Conservation (phyloP, 805 yeast species). For the Candida tammaniensis region DNA sequence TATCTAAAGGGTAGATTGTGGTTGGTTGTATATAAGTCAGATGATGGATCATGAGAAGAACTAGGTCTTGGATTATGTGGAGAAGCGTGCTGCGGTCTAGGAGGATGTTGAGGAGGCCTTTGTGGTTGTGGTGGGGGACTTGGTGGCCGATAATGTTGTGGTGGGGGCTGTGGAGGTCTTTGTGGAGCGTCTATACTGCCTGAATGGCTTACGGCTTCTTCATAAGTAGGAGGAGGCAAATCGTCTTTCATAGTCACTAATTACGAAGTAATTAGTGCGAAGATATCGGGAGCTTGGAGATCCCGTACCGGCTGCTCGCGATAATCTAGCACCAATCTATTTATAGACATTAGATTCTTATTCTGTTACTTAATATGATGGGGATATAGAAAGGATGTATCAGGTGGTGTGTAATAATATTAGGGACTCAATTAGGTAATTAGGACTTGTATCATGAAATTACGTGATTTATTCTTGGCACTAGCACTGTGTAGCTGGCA, state of each 20-base stretch:
- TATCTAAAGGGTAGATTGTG: constrained; percentile 19
- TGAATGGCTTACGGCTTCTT: constrained; percentile 34
- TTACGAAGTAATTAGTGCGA: constrained; percentile 3
- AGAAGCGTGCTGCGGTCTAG: constrained; percentile 7
- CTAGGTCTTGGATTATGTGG: constrained; percentile 5
- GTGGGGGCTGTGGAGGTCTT: constrained; percentile 16
- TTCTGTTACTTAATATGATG: neutral
- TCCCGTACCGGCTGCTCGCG: too few relatives aligned
- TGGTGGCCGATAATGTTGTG: constrained; percentile 12
- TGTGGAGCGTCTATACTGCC: constrained; percentile 7
- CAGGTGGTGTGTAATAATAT: too few relatives aligned
- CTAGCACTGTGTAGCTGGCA: too few relatives aligned
- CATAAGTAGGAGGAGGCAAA: constrained; percentile 45
- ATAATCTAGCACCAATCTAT: neutral
- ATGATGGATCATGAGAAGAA: neutral
- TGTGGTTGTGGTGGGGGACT: constrained; percentile 8
- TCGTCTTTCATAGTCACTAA: constrained; percentile 1
- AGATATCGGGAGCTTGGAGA: too few relatives aligned
- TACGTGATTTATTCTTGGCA: too few relatives aligned
- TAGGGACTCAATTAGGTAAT: too few relatives aligned
- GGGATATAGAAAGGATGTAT: too few relatives aligned
- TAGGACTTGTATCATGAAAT: too few relatives aligned
- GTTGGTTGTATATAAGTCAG: constrained; percentile 18
- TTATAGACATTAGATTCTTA: too few relatives aligned
- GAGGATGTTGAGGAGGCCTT: constrained; percentile 13